phyloP scores from a whole-genome alignment of 257 asterid genomes.

The Solanum corneliomulleri region DNA sequence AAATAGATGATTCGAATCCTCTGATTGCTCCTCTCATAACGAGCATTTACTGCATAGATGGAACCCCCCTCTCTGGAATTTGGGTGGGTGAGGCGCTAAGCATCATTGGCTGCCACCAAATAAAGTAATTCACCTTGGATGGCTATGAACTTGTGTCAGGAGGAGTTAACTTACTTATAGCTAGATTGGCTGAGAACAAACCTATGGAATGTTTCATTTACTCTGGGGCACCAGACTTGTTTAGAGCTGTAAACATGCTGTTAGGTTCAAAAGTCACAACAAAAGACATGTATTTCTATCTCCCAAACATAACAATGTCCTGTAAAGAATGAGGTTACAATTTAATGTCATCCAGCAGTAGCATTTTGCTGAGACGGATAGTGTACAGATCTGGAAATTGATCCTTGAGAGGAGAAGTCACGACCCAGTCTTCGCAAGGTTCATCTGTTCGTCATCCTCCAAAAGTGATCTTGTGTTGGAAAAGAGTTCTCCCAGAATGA shows the following conservation, averaged over 20 bases:
- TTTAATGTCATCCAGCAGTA: background rate
- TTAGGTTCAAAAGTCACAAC: background rate
- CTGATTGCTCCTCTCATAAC: background rate
- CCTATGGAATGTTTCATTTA: background rate
- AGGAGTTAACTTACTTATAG: background rate
- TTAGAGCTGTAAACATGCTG: background rate
- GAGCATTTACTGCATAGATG: background rate
- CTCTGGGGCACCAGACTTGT: background rate
- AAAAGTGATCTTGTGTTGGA: background rate
- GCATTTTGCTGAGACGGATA: background rate
- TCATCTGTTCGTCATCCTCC: background rate
- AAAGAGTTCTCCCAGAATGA: background rate
- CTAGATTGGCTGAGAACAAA: background rate
- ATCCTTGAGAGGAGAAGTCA: background rate
- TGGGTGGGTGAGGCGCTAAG: background rate
- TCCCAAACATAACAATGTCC: background rate
- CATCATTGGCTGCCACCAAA: background rate
- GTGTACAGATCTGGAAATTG: background rate
- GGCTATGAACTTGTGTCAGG: background rate
- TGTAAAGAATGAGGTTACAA: background rate
- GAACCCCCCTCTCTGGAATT: background rate
- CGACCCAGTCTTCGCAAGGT: background rate
- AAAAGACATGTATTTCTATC: background rate
- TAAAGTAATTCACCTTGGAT: background rate
- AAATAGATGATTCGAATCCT: background rate